Conservation (phyloP, 2,329 filamentous ascomycete species). For the Colletotrichum acutatum region DNA sequence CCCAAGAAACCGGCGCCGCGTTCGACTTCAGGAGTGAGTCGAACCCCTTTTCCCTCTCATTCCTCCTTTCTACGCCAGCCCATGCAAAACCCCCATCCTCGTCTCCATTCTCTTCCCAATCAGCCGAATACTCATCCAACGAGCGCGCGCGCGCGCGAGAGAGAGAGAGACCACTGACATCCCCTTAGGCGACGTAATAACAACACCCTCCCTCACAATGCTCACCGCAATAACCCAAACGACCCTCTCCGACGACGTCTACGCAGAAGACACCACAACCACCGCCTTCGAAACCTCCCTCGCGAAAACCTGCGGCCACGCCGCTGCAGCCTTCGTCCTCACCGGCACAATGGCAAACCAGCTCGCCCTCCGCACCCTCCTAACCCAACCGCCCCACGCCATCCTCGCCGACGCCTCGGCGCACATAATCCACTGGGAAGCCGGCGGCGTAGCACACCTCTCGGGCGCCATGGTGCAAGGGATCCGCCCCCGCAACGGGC, state of each 20-base stretch:
- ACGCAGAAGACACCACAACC: conserved; percentile 77
- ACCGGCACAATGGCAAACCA: conserved; percentile 89
- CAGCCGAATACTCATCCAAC: not conserved
- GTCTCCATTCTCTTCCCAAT: not conserved
- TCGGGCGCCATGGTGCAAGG: conserved; percentile 72
- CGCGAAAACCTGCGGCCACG: conserved; percentile 67
- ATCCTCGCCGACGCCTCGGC: conserved; percentile 76
- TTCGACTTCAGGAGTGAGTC: conserved; percentile 36
- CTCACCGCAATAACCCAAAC: conserved; percentile 75
- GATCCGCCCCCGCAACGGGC: conserved; percentile 48
- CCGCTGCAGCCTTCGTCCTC: conserved; percentile 76
- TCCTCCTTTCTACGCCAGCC: not conserved
- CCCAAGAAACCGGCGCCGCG: conserved; percentile 22
- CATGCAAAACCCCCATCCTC: not conserved
- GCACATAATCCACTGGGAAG: conserved; percentile 73
- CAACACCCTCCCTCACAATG: conserved; percentile 77
- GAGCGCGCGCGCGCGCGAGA: no score
- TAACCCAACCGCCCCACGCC: conserved; percentile 75
- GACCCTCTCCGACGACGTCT: conserved; percentile 82
- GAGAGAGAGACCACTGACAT: no score
- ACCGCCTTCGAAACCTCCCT: conserved; percentile 66
- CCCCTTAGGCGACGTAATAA: conserved; percentile 70
- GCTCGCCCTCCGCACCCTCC: conserved; percentile 76
- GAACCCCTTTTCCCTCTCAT: not conserved
- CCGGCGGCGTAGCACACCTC: conserved; percentile 68